Percentiles rank a stretch among this genome's conserved stretches.
Conservation (phyloP, 495 filamentous ascomycete species). For the Penicillium simplicissimum region DNA sequence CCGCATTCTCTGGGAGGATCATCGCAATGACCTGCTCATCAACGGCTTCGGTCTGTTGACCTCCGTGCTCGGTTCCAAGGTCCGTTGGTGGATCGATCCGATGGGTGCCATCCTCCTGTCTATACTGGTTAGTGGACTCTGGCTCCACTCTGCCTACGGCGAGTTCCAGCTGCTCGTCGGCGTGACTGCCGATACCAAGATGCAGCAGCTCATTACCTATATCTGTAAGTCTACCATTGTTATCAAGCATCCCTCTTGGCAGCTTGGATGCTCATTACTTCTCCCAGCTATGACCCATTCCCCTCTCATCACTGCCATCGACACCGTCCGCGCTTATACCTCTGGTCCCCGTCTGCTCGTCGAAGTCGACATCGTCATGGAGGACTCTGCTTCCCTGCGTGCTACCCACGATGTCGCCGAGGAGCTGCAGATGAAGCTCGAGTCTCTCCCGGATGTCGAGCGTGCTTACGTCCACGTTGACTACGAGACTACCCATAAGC, state of each 20-base stretch:
- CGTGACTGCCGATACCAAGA: conserved; percentile 78
- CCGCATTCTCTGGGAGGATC: conserved; percentile 89
- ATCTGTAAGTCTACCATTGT: conserved; percentile 58
- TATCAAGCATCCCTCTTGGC: background rate
- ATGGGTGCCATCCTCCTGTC: conserved; percentile 87
- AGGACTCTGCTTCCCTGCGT: conserved; percentile 62
- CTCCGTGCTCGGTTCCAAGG: conserved; percentile 79
- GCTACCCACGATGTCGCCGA: conserved; percentile 93
- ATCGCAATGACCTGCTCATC: conserved; percentile 85
- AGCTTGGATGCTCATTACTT: conserved; percentile 1
- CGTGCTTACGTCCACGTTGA: conserved; percentile 96
- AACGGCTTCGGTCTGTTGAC: conserved; percentile 92
- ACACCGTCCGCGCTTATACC: conserved; percentile 93
- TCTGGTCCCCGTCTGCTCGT: conserved; percentile 86
- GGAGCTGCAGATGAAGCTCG: conserved; percentile 90
- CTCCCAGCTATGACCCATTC: conserved; percentile 79
- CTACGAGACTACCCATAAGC: conserved; percentile 97
- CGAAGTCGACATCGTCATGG: conserved; percentile 90
- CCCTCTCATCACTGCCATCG: conserved; percentile 74
- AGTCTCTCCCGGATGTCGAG: conserved; percentile 90
- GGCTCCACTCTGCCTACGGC: conserved; percentile 79
- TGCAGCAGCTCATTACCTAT: conserved; percentile 94
- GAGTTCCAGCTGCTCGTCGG: conserved; percentile 93
- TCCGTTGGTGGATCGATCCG: conserved; percentile 94
- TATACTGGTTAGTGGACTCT: conserved; percentile 70